Percentiles rank a stretch among this genome's conserved stretches.
Evolutionary conservation across 495 filamentous ascomycete species (phyloP).

Genomic region (Neurospora africana): DNA sequence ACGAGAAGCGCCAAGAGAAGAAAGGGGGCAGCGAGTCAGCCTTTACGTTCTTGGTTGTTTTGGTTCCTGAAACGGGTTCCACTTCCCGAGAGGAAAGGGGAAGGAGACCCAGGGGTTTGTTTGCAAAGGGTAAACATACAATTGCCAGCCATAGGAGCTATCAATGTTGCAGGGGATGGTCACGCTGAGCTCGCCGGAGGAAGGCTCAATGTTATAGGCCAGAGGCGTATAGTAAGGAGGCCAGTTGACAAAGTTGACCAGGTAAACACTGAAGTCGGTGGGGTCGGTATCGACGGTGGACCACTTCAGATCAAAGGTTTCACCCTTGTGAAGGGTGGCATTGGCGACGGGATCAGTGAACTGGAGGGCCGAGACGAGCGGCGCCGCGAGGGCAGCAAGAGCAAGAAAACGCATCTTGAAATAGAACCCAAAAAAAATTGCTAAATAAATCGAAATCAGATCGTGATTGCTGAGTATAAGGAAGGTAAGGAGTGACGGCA

Average conservation of each 20-base stretch:
- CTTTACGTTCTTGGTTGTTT: neutral
- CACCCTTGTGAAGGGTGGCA: conserved; percentile 29
- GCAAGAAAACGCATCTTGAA: conserved; percentile 18
- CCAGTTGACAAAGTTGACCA: conserved; percentile 42
- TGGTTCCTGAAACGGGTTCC: neutral
- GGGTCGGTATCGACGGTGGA: conserved; percentile 38
- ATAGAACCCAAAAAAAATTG: neutral
- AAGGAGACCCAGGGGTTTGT: neutral
- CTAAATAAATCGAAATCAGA: neutral
- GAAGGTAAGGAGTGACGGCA: neutral
- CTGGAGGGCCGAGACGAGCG: conserved; percentile 23
- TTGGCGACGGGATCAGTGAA: conserved; percentile 18
- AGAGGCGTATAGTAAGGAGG: conserved; percentile 33
- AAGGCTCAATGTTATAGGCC: conserved; percentile 25
- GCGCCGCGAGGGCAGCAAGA: conserved; percentile 19
- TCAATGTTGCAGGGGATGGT: conserved; percentile 32
- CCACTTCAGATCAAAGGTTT: conserved; percentile 27
- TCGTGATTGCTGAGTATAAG: neutral
- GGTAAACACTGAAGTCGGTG: conserved; percentile 30
- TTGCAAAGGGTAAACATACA: conserved; percentile 15
- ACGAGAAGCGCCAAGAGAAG: neutral
- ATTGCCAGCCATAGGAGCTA: conserved; percentile 34
- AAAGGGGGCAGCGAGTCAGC: neutral
- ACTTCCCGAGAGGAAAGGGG: neutral
- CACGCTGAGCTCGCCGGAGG: conserved; percentile 21